Base-by-base conservation (phyloP, 148 eudicot species). In the Vaccinium corymbosum region DNA sequence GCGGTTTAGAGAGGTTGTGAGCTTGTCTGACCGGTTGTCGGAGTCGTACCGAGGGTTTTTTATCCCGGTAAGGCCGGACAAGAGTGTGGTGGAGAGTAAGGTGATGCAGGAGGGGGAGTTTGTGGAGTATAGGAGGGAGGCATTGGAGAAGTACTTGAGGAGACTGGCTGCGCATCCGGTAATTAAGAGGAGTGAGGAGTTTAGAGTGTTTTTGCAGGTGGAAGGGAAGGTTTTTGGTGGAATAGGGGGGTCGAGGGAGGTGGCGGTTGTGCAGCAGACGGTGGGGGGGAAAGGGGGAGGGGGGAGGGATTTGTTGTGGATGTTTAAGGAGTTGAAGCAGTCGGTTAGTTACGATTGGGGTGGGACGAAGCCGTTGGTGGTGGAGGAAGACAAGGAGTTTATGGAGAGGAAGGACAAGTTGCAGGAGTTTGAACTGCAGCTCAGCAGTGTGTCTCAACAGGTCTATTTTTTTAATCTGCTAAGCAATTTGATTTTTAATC, bases 31-130 rank as follows among this genome's bases (percentile, higher is more conserved):
- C 55, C 86, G 94, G 75, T 85, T 93, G 70, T 66, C 88, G 1
- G 95, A 93, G 88, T 56, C 85, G 5, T 89, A 88, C 46, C 57
- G 94, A 35, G 95, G 95, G 10, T 89, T 57, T 85, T 93, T 91
- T 57, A 85, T 93, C 0, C 95, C 95, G 1, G 4, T 91, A 10
- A 77, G 95, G 86, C 95, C 95, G 3, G 95, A 93, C 86, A 93
- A 93, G 91, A 90, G 88, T 79, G 93, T 90, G 17, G 95, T 93
- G n/a, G 95, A 93, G 91, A 87, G 94, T 55, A 92, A 90, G 71
- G 90, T 93, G 87, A 91, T 93, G 95, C 94, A 91, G 86, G 87
- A 85, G 86, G 83, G 83, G 46, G 95, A 92, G 61, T 93, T 93
- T 59, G 88, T 93, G n/a, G 95, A 93, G 86, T 92, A 92, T 73